A percentile compares a stretch with the other conserved stretches of the same genome.
phyloP scores from a whole-genome alignment of 345 rosid species.

The Ricinus communis region DNA sequence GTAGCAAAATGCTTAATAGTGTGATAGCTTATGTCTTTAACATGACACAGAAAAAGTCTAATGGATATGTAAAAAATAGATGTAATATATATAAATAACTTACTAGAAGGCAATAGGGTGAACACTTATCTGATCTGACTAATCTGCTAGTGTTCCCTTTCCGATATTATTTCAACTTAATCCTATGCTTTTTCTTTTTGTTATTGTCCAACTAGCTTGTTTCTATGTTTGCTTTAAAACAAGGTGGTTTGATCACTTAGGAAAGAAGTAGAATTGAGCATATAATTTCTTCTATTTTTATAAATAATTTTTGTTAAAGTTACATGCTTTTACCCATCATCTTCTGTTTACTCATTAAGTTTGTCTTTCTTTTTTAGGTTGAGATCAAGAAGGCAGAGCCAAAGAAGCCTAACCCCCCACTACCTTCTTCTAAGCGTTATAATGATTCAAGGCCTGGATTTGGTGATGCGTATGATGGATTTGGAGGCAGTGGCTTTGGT shows the following conservation, averaged over 20 bases:
- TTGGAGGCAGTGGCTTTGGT: constrained; percentile 39
- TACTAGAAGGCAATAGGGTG: not conserved
- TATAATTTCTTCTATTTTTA: not conserved
- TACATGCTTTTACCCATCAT: not conserved
- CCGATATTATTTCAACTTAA: not conserved
- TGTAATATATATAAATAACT: not conserved
- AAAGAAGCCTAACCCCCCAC: constrained; percentile 77
- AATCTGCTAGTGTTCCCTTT: not conserved
- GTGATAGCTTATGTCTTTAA: not conserved
- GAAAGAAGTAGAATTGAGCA: not conserved
- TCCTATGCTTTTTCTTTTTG: not conserved
- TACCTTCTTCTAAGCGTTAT: constrained; percentile 26
- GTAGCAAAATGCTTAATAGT: not conserved
- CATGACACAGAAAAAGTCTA: no score
- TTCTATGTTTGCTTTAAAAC: not conserved
- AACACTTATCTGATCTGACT: not conserved
- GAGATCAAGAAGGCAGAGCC: constrained; percentile 99
- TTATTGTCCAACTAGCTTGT: not conserved
- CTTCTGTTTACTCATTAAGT: not conserved
- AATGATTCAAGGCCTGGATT: constrained; percentile 45
- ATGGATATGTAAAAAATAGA: not conserved
- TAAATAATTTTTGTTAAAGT: not conserved
- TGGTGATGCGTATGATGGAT: constrained; percentile 57
- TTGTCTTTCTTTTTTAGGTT: constrained; percentile 48
- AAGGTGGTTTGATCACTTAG: not conserved